Evolutionary conservation across 768 basidiomycete genomes (phyloP).

Genomic region (Austroboletus eburneus): DNA sequence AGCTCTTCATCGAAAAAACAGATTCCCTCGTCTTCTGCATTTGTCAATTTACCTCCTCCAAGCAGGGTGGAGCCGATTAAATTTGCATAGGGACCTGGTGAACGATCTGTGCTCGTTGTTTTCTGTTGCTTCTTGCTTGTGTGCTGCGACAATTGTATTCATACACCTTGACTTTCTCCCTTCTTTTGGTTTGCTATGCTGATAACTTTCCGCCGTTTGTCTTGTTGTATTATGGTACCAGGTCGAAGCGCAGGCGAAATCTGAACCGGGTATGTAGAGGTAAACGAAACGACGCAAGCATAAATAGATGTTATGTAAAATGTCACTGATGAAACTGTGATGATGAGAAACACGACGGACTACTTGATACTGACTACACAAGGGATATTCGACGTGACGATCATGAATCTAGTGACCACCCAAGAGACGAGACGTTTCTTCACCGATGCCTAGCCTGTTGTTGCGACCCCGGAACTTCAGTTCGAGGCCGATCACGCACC

Average conservation of each 20-base stretch:
- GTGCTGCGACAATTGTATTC: conserved; percentile 6
- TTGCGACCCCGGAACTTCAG: conserved; percentile 31
- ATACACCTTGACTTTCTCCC: conserved; percentile 3
- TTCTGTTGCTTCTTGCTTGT: conserved; percentile 6
- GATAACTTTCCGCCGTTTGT: conserved; percentile 3
- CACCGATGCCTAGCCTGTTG: conserved; percentile 30
- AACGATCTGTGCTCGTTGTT: neutral
- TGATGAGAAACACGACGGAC: conserved; percentile 1
- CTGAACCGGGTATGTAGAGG: conserved; percentile 16
- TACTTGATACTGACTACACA: neutral
- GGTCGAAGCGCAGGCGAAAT: conserved; percentile 9
- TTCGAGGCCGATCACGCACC: conserved; percentile 43
- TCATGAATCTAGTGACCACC: conserved; percentile 19
- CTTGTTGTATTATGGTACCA: conserved; percentile 19
- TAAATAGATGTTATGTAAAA: no score
- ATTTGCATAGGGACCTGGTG: conserved; percentile 28
- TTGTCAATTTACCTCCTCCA: conserved; percentile 36
- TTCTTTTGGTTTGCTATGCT: conserved; percentile 6
- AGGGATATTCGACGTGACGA: neutral
- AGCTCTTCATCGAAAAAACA: conserved; percentile 26
- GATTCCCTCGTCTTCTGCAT: conserved; percentile 10
- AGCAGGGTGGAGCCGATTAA: conserved; percentile 42
- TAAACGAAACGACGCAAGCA: no score
- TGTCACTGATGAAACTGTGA: neutral
- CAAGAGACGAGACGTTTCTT: conserved; percentile 31